phyloP scores from a whole-genome alignment of 176 grass and related monocot genomes.

The Ensete glaucum region DNA sequence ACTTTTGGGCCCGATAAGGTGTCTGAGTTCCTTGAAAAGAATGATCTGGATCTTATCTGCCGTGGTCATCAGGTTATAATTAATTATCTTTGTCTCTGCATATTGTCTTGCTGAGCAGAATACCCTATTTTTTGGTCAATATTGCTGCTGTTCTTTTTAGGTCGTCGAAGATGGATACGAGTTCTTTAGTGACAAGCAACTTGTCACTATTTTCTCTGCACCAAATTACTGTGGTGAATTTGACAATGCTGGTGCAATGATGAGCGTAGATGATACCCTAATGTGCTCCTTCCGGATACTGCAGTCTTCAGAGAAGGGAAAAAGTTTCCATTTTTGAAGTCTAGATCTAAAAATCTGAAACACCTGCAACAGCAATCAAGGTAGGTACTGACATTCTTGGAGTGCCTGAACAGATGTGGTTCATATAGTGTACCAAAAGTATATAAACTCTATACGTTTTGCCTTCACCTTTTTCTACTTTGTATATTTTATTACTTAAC shows the following conservation, averaged over 20 bases:
- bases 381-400: background rate
- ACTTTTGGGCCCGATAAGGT: conserved; percentile 67
- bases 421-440: background rate
- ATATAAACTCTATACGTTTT: no score
- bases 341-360: background rate
- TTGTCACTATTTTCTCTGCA: conserved; percentile 64
- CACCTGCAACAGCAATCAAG: background rate
- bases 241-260: conserved; percentile 75
- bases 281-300: conserved; percentile 77
- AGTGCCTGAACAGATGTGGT: background rate
- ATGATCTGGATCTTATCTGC: conserved; percentile 72
- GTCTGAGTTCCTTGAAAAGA: conserved; percentile 58
- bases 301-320: conserved; percentile 40
- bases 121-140: no score
- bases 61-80: conserved; percentile 56
- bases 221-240: conserved; percentile 80
- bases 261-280: conserved; percentile 65
- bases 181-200: conserved; percentile 54
- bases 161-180: conserved; percentile 81
- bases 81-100: background rate
- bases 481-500: no score
- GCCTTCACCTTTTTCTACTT: no score
- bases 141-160: conserved; percentile 16
- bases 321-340: background rate
- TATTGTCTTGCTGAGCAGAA: background rate